Percentiles rank a stretch among this genome's conserved stretches.
phyloP scores from a whole-genome alignment of 73 alveolate genomes.

The Paramecium bursaria region DNA sequence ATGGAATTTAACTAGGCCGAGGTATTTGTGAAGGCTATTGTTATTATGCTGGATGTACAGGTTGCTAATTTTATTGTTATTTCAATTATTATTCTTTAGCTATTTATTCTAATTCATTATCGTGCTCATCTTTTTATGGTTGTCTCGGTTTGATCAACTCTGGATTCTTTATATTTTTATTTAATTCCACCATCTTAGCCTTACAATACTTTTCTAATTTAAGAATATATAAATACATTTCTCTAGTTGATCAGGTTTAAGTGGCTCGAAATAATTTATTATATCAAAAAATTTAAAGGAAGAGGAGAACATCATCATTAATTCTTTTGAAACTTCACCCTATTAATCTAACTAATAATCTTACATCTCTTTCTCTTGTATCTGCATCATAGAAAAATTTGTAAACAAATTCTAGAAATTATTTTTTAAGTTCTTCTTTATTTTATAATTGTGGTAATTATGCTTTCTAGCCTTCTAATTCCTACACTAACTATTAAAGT shows the following conservation, averaged over 20 bases:
- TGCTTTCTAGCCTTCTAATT: constrained; percentile 1
- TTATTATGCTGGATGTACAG: too few species aligned
- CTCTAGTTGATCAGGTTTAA: constrained; percentile 6
- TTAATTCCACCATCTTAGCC: constrained; percentile 19
- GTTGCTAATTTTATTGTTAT: too few species aligned
- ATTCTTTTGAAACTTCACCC: constrained; percentile 47
- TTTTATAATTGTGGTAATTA: neutral
- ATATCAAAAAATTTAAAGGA: neutral
- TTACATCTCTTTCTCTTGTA: constrained; percentile 50
- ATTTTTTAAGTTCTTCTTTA: constrained; percentile 44
- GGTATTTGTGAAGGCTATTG: neutral
- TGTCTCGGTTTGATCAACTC: constrained; percentile 1
- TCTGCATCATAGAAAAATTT: constrained; percentile 38
- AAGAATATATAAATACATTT: neutral
- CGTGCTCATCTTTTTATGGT: neutral
- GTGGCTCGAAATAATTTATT: constrained; percentile 21
- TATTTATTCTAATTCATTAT: constrained; percentile 27
- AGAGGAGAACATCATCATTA: neutral
- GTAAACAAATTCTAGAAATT: constrained; percentile 7
- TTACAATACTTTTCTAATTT: constrained; percentile 29
- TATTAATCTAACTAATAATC: too few species aligned
- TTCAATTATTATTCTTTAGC: constrained; percentile 10
- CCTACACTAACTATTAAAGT: neutral
- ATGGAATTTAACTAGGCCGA: neutral
- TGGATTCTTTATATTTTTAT: constrained; percentile 21